A percentile compares a stretch with the other conserved stretches of the same genome.
phyloP scores from a whole-genome alignment of 2,329 filamentous ascomycete species.

The Sclerotinia minor region DNA sequence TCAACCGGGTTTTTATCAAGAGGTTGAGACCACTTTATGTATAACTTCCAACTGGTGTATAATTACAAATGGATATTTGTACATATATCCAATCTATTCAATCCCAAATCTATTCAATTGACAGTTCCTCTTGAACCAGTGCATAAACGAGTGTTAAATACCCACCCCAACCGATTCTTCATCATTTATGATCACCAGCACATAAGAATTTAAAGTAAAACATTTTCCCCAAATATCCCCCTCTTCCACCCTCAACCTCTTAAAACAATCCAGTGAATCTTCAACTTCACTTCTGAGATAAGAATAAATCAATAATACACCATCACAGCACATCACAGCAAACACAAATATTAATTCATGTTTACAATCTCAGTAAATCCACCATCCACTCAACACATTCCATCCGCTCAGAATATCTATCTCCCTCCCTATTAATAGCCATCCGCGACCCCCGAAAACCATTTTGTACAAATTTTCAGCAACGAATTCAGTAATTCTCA shows the following conservation, averaged over 20 bases:
- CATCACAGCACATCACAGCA: no score
- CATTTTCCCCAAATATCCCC: neutral
- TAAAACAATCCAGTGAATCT: no score
- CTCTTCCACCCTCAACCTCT: neutral
- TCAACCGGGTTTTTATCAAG: neutral
- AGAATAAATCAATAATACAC: no score
- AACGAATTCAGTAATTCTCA: neutral
- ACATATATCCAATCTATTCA: neutral
- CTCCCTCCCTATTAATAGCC: slow-evolving; percentile 49
- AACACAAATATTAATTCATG: no score
- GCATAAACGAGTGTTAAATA: neutral
- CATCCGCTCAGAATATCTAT: no score
- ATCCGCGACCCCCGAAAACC: slow-evolving; percentile 49
- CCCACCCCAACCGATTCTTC: no score
- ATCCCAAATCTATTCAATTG: neutral
- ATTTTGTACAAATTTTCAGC: no score
- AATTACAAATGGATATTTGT: no score
- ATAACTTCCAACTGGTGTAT: neutral
- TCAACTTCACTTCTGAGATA: no score
- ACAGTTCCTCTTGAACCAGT: neutral
- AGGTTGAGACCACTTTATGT: neutral
- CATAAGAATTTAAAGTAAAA: no score
- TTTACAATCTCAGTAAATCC: no score
- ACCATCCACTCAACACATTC: no score
- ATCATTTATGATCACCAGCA: neutral